These are phyloP conservation scores for Coemansia sp. DNA, from an alignment of 371 early-diverging fungal species.

Conservation along the genomic window DNA sequence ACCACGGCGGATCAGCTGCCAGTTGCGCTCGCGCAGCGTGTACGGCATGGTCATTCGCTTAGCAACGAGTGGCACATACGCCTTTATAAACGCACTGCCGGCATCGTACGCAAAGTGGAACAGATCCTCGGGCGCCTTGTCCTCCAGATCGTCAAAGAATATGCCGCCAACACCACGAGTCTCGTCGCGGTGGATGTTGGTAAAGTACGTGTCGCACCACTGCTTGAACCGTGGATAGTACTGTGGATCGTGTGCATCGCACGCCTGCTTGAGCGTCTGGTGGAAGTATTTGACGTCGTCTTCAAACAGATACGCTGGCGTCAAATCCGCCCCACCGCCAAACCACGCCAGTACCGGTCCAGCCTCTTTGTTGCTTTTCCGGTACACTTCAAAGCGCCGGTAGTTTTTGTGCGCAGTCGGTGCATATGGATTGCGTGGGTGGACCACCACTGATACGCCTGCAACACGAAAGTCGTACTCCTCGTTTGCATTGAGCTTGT, in stretches of 20 bases:
- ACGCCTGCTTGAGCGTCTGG: conserved; percentile 69
- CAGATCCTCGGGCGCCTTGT: conserved; percentile 63
- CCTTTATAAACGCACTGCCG: conserved; percentile 69
- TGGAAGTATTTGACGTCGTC: conserved; percentile 84
- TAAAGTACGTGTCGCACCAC: conserved; percentile 85
- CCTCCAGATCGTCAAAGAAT: conserved; percentile 83
- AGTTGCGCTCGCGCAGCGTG: conserved; percentile 65
- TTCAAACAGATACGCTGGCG: conserved; percentile 74
- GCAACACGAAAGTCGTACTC: conserved; percentile 66
- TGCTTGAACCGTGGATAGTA: conserved; percentile 77
- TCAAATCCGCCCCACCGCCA: conserved; percentile 84
- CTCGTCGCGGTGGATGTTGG: conserved; percentile 73
- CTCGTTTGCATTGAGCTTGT: conserved; percentile 52
- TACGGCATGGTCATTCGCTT: conserved; percentile 66
- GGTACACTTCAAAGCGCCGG: conserved; percentile 90
- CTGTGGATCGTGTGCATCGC: conserved; percentile 67
- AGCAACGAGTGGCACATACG: conserved; percentile 76
- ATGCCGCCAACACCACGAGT: conserved; percentile 85
- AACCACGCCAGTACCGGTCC: conserved; percentile 79
- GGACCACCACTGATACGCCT: conserved; percentile 89
- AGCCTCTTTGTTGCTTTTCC: conserved; percentile 51
- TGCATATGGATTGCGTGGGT: conserved; percentile 91
- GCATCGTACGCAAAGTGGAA: conserved; percentile 70
- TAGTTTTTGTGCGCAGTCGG: conserved; percentile 97
- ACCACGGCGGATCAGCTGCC: conserved; percentile 86